Evolutionary conservation across 441 rosid genomes (phyloP).

Genomic region (Melastoma candidum): DNA sequence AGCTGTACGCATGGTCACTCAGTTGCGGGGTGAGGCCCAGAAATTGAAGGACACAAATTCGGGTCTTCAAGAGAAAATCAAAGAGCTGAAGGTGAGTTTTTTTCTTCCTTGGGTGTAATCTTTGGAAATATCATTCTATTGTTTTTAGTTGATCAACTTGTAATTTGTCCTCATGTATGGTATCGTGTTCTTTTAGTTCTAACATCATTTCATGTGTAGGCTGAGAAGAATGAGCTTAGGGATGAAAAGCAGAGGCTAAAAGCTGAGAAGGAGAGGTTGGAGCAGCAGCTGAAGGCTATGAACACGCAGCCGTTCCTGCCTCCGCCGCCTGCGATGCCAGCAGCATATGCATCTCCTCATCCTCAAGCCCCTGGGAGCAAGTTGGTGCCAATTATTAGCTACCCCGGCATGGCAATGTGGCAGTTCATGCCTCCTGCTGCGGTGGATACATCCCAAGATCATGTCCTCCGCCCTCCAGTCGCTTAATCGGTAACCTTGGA

Average conservation of each 20-base stretch:
- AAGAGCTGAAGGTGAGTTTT: constrained; percentile 14
- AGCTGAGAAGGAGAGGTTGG: constrained; percentile 91
- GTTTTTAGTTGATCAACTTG: no score
- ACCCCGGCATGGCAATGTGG: constrained; percentile 99
- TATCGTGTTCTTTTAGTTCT: no score
- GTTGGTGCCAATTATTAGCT: constrained; percentile 84
- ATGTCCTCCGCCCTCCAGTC: constrained; percentile 95
- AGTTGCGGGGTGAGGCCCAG: constrained; percentile 10
- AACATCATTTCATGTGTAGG: constrained; percentile 25
- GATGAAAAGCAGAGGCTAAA: constrained; percentile 96
- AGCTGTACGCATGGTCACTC: constrained; percentile 13
- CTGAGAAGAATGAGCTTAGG: constrained; percentile 91
- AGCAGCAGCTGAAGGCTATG: constrained; percentile 55
- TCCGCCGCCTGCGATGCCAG: constrained; percentile 61
- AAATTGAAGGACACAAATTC: constrained; percentile 2
- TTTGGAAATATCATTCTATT: no score
- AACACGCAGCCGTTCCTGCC: constrained; percentile 72
- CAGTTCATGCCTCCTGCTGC: constrained; percentile 99
- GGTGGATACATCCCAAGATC: constrained; percentile 97
- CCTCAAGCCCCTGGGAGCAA: constrained; percentile 86
- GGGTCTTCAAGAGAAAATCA: constrained; percentile 13
- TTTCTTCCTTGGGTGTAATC: no score
- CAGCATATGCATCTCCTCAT: constrained; percentile 59
- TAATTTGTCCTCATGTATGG: no score
- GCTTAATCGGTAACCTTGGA: constrained; percentile 37